Evolutionary conservation across 2,329 filamentous ascomycete genomes (phyloP).

Genomic region (Claviceps sp.): DNA sequence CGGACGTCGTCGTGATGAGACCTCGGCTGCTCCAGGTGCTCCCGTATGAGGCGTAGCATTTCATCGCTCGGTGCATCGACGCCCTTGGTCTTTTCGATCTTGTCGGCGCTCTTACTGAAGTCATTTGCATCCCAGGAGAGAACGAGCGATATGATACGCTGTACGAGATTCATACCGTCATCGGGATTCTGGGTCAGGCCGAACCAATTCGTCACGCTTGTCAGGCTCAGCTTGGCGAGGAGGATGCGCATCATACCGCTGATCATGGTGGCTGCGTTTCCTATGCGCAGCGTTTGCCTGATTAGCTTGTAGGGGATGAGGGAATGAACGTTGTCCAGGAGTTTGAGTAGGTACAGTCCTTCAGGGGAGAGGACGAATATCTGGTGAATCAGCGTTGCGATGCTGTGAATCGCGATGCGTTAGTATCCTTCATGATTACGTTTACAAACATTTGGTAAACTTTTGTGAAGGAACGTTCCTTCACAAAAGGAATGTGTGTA

Average conservation of each 20-base stretch:
- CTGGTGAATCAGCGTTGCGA: constrained; percentile 63
- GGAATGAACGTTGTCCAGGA: constrained; percentile 56
- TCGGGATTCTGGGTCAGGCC: constrained; percentile 57
- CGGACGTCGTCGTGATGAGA: constrained; percentile 46
- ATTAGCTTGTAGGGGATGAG: constrained; percentile 60
- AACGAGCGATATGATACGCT: constrained; percentile 61
- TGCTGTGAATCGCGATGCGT: constrained; percentile 24
- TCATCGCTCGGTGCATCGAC: constrained; percentile 37
- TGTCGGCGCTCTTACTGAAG: constrained; percentile 50
- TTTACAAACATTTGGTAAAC: no score
- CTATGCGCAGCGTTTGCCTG: constrained; percentile 58
- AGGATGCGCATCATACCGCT: constrained; percentile 59
- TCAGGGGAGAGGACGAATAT: constrained; percentile 61
- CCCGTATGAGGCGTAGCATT: constrained; percentile 46
- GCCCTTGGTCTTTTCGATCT: constrained; percentile 49
- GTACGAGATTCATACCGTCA: constrained; percentile 70
- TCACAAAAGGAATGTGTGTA: no score
- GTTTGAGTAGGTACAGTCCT: constrained; percentile 58
- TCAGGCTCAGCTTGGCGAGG: constrained; percentile 64
- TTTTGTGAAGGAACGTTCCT: no score
- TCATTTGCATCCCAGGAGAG: constrained; percentile 60
- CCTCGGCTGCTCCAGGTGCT: constrained; percentile 38
- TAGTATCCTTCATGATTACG: no score
- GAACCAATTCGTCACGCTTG: constrained; percentile 65
- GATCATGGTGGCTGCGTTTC: constrained; percentile 74